Evolutionary conservation across 495 filamentous ascomycete species (phyloP).

Genomic region (Viridothelium virens): DNA sequence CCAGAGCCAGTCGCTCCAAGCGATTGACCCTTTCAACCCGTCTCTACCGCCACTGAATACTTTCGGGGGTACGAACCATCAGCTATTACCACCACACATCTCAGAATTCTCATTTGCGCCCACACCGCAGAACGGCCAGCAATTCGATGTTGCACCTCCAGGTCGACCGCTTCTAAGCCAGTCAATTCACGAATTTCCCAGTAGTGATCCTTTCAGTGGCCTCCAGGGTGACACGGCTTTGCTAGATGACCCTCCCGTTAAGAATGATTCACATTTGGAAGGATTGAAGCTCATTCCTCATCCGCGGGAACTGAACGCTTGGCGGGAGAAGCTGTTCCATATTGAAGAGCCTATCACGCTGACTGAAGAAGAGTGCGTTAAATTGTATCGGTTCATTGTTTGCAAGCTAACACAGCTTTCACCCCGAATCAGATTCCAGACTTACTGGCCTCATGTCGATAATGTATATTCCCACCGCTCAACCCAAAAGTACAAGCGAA

Average conservation of each 20-base stretch:
- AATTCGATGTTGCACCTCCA: neutral
- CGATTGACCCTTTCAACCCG: slow-evolving; percentile 6
- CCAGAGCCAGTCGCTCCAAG: slow-evolving; percentile 9
- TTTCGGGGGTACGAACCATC: neutral
- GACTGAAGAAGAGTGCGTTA: slow-evolving; percentile 68
- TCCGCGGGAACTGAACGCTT: slow-evolving; percentile 62
- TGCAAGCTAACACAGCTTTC: neutral
- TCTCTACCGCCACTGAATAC: slow-evolving; percentile 10
- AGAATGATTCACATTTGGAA: slow-evolving; percentile 46
- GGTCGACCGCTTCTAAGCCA: neutral
- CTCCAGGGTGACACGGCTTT: neutral
- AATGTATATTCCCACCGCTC: slow-evolving; percentile 90
- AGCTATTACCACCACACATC: neutral
- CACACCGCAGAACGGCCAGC: neutral
- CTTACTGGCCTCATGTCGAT: slow-evolving; percentile 84
- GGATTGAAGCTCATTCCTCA: slow-evolving; percentile 53
- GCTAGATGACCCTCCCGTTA: slow-evolving; percentile 25
- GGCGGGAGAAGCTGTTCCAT: slow-evolving; percentile 70
- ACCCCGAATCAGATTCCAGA: slow-evolving; percentile 56
- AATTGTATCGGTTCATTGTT: slow-evolving; percentile 2
- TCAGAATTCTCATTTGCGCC: slow-evolving; percentile 7
- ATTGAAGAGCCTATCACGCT: slow-evolving; percentile 67
- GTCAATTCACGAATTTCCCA: slow-evolving; percentile 3
- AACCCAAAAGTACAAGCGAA: slow-evolving; percentile 77
- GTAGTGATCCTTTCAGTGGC: neutral